These are phyloP conservation scores for Yamadazyma buinensis DNA, from an alignment of 1,139 yeast genomes.

Conservation along the genomic window DNA sequence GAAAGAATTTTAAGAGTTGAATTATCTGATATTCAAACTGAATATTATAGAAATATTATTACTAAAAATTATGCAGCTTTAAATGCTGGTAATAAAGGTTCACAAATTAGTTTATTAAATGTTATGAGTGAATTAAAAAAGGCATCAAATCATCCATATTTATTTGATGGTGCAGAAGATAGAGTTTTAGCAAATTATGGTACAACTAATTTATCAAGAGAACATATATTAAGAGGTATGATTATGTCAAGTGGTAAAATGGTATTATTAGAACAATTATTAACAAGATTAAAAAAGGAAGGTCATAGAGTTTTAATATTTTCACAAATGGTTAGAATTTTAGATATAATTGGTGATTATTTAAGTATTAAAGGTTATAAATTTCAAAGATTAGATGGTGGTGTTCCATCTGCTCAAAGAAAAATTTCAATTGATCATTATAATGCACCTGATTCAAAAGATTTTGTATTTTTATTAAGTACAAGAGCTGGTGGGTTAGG, in stretches of 20 bases:
- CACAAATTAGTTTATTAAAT: conserved; percentile 80
- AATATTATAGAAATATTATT: conserved; percentile 87
- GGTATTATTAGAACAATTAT: conserved; percentile 88
- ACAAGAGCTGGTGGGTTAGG: conserved; percentile 99
- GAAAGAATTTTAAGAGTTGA: conserved; percentile 95
- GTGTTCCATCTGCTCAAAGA: conserved; percentile 91
- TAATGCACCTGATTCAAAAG: conserved; percentile 90
- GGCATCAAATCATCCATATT: conserved; percentile 94
- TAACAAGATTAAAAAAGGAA: conserved; percentile 80
- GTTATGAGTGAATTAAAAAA: conserved; percentile 95
- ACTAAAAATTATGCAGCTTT: conserved; percentile 90
- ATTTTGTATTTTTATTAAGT: conserved; percentile 84
- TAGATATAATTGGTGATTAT: conserved; percentile 94
- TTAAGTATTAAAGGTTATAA: conserved; percentile 83
- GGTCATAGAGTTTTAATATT: conserved; percentile 95
- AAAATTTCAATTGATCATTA: conserved; percentile 94
- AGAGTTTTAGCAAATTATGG: conserved; percentile 64
- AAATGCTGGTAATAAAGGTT: conserved; percentile 73
- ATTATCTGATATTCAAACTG: conserved; percentile 90
- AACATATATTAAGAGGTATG: conserved; percentile 79
- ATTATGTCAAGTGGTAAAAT: conserved; percentile 98
- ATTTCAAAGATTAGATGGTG: conserved; percentile 94
- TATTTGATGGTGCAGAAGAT: conserved; percentile 91
- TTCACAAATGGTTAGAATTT: conserved; percentile 95
- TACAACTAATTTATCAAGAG: conserved; percentile 53